Base-by-base conservation (phyloP, 768 basidiomycete species). In the Mycena polygramma region DNA sequence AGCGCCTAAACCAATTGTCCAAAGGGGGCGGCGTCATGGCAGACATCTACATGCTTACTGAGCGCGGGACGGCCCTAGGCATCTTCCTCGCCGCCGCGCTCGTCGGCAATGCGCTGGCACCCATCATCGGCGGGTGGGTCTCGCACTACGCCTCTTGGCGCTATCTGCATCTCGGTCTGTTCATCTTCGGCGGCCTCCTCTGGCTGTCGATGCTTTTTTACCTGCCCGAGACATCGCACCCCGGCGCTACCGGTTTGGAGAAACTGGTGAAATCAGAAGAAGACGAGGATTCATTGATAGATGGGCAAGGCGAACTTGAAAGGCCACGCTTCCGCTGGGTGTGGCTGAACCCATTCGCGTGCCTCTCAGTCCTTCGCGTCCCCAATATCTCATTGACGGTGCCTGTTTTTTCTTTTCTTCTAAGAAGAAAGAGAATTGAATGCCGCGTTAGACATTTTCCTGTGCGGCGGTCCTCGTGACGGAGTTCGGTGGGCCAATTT, bases 221-320 rank as follows among this genome's bases (percentile, higher is more conserved):
- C 61, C 84, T 92, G 20, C 92, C 91, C 0, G 92, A 93, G 73
- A 93, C 92, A 2, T 87, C 86, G 57, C 89, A 91, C 73, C 91
- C 92, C 0, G 86, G 88, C 10, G 75, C 84, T 0, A 81, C 85
- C 46, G 88, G 90, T 0, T 80, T 91, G 2, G 90, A 91, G 62
- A 88, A 88, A 69, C 49, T 79, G 19, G 66, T 77, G 36, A 64
- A 63, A 54, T 51, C 75, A 10, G 41, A 11, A 4, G 70, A 71
- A 2, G 41, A 61, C 45, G 17, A 7, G 20, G 7, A 19, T 35
- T 6, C 24, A 30, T 7, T 7, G 15, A 24, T 26, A 53, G 46
- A 62, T 72, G 39, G 22, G 7, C 4, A 11, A 13, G 14, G 4
- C 24, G 43, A 35, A 22, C 26, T 2, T 24, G 24, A 35, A 2